Evolutionary conservation across 345 rosid species (phyloP).

Genomic region (Ceriops decandra): DNA sequence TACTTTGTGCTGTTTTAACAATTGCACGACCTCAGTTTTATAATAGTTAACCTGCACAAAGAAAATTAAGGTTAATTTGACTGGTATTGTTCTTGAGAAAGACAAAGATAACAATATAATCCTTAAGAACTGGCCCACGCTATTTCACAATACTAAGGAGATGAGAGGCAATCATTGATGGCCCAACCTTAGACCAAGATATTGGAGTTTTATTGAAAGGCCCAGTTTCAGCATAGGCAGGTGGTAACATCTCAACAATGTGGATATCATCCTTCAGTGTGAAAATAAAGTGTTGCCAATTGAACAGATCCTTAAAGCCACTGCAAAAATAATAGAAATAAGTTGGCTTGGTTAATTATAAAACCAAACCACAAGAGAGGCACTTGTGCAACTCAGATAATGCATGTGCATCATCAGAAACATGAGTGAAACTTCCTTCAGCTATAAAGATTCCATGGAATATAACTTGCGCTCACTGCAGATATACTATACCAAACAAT

Average conservation of each 20-base stretch:
- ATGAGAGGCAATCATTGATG: background rate
- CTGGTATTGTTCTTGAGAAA: conserved; percentile 1
- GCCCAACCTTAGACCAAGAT: conserved; percentile 86
- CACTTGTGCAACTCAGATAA: background rate
- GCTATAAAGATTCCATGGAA: too few relatives aligned
- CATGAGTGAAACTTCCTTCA: background rate
- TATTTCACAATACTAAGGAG: background rate
- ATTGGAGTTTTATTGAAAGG: conserved; percentile 75
- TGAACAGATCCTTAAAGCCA: conserved; percentile 91
- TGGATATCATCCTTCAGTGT: conserved; percentile 71
- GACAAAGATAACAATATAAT: background rate
- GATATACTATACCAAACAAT: background rate
- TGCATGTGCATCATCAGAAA: background rate
- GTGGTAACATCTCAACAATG: conserved; percentile 71
- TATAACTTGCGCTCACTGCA: background rate
- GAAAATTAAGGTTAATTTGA: conserved; percentile 12
- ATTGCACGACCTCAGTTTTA: conserved; percentile 62
- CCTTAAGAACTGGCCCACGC: background rate
- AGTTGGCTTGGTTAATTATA: conserved; percentile 13
- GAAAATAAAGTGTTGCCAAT: conserved; percentile 82
- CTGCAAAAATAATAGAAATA: conserved; percentile 38
- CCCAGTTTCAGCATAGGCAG: conserved; percentile 49
- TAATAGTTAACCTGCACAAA: conserved; percentile 72
- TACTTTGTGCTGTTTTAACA: conserved; percentile 80
- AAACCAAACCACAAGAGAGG: background rate